Percentiles rank a stretch among this genome's conserved stretches.
Conservation (phyloP, 108 stramenopile genomes). For the Skeletonema menzelii region DNA sequence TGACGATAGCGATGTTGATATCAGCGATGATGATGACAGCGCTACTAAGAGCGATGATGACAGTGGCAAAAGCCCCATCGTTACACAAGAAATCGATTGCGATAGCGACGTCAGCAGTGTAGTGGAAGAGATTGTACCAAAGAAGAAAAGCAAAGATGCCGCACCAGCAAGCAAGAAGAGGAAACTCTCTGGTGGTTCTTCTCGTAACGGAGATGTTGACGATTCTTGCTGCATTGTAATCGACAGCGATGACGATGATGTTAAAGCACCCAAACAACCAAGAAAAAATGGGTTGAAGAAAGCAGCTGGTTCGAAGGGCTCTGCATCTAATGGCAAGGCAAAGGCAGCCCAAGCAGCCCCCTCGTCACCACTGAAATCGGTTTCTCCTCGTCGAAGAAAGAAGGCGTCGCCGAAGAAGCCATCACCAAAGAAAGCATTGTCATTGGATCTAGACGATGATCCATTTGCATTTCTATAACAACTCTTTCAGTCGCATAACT, state of each 20-base stretch:
- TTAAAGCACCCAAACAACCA: background rate
- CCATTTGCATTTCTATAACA: constrained; percentile 7
- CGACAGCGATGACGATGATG: constrained; percentile 14
- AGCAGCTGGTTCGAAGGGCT: background rate
- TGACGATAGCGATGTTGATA: constrained; percentile 35
- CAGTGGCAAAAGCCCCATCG: background rate
- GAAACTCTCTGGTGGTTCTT: background rate
- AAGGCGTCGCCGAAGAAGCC: constrained; percentile 11
- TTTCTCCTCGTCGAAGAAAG: constrained; percentile 10
- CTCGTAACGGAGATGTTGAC: background rate
- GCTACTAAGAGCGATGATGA: constrained; percentile 28
- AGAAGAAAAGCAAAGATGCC: background rate
- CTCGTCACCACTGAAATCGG: background rate
- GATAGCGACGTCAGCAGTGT: background rate
- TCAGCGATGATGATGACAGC: constrained; percentile 7
- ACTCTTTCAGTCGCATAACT: background rate
- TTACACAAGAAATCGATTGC: background rate
- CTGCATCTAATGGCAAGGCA: background rate
- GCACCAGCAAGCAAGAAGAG: background rate
- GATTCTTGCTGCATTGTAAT: constrained; percentile 4
- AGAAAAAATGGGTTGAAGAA: background rate
- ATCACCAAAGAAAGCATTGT: background rate
- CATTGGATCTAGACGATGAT: constrained; percentile 15
- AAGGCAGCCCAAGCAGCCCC: background rate
- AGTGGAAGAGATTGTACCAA: background rate